Conservation (phyloP, 2,329 filamentous ascomycete species). For the Pseudogymnoascus destructans region DNA sequence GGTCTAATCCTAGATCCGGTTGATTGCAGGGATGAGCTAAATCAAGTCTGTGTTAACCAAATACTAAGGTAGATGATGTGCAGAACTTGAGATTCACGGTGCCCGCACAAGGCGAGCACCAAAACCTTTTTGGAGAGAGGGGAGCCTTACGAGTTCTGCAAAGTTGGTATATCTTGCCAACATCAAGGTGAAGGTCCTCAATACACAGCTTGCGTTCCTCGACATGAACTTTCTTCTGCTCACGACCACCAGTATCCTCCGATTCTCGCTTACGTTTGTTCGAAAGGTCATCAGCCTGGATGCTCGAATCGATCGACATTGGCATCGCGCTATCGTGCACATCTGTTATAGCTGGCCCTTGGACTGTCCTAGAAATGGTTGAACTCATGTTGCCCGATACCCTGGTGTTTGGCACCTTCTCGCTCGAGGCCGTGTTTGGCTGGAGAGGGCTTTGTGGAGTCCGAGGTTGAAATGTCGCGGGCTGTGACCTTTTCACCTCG, state of each 20-base stretch:
- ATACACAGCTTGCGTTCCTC: constrained; percentile 49
- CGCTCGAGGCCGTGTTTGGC: constrained; percentile 4
- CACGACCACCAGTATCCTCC: constrained; percentile 42
- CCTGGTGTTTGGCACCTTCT: neutral
- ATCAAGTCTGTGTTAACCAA: constrained; percentile 26
- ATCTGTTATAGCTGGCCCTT: neutral
- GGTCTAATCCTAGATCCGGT: constrained; percentile 41
- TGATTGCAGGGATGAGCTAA: constrained; percentile 27
- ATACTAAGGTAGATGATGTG: constrained; percentile 16
- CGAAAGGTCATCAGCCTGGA: constrained; percentile 37
- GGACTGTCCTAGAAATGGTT: constrained; percentile 1
- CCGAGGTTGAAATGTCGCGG: constrained; percentile 52
- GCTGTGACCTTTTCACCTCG: constrained; percentile 6
- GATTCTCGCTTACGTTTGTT: constrained; percentile 49
- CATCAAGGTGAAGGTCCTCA: constrained; percentile 51
- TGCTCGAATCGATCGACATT: constrained; percentile 22
- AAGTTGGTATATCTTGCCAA: constrained; percentile 54
- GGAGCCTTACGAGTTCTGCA: constrained; percentile 54
- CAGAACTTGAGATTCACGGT: constrained; percentile 8
- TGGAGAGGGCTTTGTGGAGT: constrained; percentile 48
- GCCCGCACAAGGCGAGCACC: neutral
- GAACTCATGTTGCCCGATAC: constrained; percentile 1
- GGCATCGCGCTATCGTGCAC: neutral
- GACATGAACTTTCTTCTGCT: constrained; percentile 49
- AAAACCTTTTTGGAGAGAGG: constrained; percentile 25